Percentiles rank a stretch among this genome's conserved stretches.
These are phyloP conservation scores for Nematodospora valgi DNA, from an alignment of 805 yeast genomes.

Conservation along the genomic window DNA sequence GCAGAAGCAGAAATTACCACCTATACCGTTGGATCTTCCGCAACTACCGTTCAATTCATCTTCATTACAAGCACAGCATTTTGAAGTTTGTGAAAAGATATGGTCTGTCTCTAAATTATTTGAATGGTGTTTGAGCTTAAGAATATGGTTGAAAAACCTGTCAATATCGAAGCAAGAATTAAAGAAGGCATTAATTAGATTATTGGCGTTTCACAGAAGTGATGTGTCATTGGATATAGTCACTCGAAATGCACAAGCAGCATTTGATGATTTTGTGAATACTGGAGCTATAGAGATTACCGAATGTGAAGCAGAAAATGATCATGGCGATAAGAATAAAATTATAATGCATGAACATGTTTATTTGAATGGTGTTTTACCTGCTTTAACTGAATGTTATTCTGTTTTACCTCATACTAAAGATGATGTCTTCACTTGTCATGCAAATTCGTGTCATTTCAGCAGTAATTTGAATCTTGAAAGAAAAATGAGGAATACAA, in stretches of 20 bases:
- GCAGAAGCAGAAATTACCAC: conserved; percentile 33
- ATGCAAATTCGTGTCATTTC: conserved; percentile 33
- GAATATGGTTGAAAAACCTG: conserved; percentile 52
- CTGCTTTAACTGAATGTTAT: conserved; percentile 46
- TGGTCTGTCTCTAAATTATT: conserved; percentile 49
- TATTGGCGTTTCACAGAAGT: conserved; percentile 50
- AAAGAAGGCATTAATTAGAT: conserved; percentile 47
- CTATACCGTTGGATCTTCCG: conserved; percentile 48
- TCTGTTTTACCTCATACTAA: conserved; percentile 25
- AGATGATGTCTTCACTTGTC: conserved; percentile 23
- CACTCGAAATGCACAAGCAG: conserved; percentile 48
- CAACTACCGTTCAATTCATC: conserved; percentile 55
- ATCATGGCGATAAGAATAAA: conserved; percentile 11
- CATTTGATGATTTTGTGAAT: conserved; percentile 39
- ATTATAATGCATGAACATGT: conserved; percentile 17
- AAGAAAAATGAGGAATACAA: conserved; percentile 19
- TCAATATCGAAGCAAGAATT: conserved; percentile 50
- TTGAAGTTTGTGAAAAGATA: conserved; percentile 44
- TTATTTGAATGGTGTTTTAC: conserved; percentile 38
- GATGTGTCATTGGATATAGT: conserved; percentile 48
- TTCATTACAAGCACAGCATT: conserved; percentile 43
- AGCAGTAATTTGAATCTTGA: conserved; percentile 30
- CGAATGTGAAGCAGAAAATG: conserved; percentile 11
- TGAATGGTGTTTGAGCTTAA: conserved; percentile 51
- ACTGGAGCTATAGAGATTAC: conserved; percentile 35